Conservation (phyloP, 495 filamentous ascomycete species). For the Xylaria flabelliformis region DNA sequence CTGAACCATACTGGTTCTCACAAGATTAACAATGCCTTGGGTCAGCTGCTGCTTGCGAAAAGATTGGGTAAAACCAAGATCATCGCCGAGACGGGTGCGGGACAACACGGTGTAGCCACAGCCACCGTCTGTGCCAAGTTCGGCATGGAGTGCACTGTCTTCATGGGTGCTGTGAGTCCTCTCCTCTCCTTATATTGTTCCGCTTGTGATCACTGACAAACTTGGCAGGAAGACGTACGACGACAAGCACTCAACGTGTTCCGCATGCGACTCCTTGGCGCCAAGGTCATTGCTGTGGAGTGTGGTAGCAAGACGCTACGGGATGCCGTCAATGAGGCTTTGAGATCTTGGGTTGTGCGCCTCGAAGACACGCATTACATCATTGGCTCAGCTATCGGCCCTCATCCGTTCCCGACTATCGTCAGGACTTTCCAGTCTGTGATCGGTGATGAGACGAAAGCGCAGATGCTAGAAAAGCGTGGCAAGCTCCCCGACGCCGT, state of each 20-base stretch:
- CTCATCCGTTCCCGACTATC: constrained; percentile 95
- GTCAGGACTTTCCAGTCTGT: constrained; percentile 94
- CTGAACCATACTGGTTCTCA: constrained; percentile 86
- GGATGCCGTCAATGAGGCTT: constrained; percentile 94
- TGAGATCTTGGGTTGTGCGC: constrained; percentile 86
- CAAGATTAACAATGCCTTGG: constrained; percentile 97
- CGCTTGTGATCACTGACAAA: constrained; percentile 26
- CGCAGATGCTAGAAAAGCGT: constrained; percentile 78
- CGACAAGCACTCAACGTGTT: constrained; percentile 95
- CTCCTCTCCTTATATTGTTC: background rate
- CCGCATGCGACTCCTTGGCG: constrained; percentile 94
- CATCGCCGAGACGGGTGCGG: constrained; percentile 95
- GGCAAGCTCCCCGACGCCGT: constrained; percentile 94
- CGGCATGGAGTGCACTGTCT: constrained; percentile 93
- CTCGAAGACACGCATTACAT: constrained; percentile 95
- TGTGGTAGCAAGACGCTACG: constrained; percentile 84
- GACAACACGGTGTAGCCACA: constrained; percentile 94
- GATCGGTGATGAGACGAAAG: constrained; percentile 90
- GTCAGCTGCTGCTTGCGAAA: constrained; percentile 82
- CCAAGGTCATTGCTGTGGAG: constrained; percentile 84
- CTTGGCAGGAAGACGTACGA: constrained; percentile 76
- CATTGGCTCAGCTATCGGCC: constrained; percentile 92
- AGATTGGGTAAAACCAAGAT: constrained; percentile 90
- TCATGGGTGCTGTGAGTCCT: constrained; percentile 77
- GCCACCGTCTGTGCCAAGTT: constrained; percentile 97